A percentile compares a stretch with the other conserved stretches of the same genome.
These are phyloP conservation scores for Monocercomonoides exilis DNA, from an alignment of 78 protist species.

Conservation along the genomic window DNA sequence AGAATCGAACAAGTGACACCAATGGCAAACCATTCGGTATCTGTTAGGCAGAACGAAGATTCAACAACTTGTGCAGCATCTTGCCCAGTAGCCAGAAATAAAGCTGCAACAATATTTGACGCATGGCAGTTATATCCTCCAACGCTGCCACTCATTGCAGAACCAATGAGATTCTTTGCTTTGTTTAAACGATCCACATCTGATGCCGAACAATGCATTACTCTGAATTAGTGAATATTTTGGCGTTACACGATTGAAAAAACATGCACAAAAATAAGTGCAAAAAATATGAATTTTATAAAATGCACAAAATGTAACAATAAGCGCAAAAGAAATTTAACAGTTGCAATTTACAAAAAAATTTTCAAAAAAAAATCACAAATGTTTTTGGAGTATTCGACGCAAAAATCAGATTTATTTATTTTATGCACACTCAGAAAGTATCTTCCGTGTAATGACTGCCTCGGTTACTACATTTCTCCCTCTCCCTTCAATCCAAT, in stretches of 20 bases:
- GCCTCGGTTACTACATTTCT: constrained; percentile 79
- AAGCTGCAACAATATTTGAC: constrained; percentile 85
- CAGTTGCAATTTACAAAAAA: too few species aligned
- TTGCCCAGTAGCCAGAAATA: constrained; percentile 89
- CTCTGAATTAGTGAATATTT: too few species aligned
- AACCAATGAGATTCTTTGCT: constrained; percentile 87
- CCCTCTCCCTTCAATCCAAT: constrained; percentile 90
- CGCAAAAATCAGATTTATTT: neutral
- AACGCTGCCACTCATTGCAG: constrained; percentile 84
- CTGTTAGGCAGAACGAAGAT: constrained; percentile 76
- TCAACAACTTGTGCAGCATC: constrained; percentile 93
- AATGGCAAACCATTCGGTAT: too few species aligned
- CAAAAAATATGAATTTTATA: too few species aligned
- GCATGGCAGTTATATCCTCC: constrained; percentile 95
- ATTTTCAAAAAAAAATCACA: too few species aligned
- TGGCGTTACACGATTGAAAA: too few species aligned
- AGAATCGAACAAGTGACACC: constrained; percentile 22
- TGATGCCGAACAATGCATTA: too few species aligned
- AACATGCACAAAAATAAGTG: too few species aligned
- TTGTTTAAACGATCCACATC: too few species aligned
- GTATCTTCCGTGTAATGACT: constrained; percentile 40
- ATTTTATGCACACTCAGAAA: neutral
- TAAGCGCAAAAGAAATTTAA: too few species aligned
- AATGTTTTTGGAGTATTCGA: too few species aligned
- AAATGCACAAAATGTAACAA: too few species aligned